These are phyloP conservation scores for Globisporangium orthogonon DNA, from an alignment of 352 stramenopile genomes.

Conservation along the genomic window DNA sequence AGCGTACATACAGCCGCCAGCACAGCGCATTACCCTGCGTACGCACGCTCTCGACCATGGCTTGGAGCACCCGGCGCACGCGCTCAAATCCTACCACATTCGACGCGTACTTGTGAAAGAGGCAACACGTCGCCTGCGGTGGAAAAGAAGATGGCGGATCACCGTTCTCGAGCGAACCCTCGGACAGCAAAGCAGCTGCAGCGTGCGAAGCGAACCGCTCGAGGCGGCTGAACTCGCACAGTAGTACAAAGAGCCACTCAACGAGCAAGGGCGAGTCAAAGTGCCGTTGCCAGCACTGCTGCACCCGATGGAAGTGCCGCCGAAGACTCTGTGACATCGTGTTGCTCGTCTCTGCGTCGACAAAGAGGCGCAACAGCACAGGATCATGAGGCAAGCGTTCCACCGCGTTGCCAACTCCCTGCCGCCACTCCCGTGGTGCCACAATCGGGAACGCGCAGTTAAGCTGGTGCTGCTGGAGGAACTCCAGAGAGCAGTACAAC, in stretches of 20 bases:
- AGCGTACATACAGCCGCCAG: conserved; percentile 75
- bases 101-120: conserved; percentile 59
- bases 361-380: conserved; percentile 62
- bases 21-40: conserved; percentile 49
- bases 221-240: conserved; percentile 54
- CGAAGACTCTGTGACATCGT: conserved; percentile 69
- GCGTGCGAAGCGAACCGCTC: conserved; percentile 21
- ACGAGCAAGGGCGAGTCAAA: conserved; percentile 55
- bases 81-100: conserved; percentile 47
- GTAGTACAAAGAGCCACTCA: conserved; percentile 72
- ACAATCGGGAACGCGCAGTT: conserved; percentile 24
- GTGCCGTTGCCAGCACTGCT: conserved; percentile 38
- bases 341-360: conserved; percentile 63
- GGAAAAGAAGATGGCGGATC: background rate
- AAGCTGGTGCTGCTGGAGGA: conserved; percentile 51
- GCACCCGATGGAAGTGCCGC: conserved; percentile 41
- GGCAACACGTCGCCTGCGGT: conserved; percentile 31
- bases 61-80: conserved; percentile 56
- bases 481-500: conserved; percentile 40
- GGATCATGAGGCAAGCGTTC: conserved; percentile 31
- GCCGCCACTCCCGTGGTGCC: conserved; percentile 50
- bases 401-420: conserved; percentile 28
- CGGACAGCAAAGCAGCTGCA: background rate
- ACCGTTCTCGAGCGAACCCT: background rate
- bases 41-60: conserved; percentile 43